phyloP scores from a whole-genome alignment of 441 rosid species.

The Syzygium malaccense region DNA sequence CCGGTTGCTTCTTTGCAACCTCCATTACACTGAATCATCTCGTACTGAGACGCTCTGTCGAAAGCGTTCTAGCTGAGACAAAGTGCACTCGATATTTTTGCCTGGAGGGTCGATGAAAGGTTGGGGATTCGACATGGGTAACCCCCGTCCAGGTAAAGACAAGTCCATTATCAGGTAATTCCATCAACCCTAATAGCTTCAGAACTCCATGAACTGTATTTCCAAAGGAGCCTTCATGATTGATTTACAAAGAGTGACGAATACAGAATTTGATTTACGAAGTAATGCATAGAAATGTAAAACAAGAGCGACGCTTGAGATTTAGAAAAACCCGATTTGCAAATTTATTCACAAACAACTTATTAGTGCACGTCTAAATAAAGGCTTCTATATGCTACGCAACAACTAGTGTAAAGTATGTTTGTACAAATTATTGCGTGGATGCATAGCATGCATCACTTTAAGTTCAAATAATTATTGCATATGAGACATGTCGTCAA shows the following conservation, averaged over 20 bases:
- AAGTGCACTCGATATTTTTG: neutral
- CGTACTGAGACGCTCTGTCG: neutral
- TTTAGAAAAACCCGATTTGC: neutral
- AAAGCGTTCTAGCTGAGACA: neutral
- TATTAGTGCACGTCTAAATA: neutral
- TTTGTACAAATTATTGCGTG: neutral
- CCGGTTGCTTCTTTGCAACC: neutral
- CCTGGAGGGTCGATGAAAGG: neutral
- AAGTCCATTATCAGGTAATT: neutral
- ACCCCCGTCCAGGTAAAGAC: neutral
- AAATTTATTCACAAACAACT: neutral
- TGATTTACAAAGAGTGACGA: neutral
- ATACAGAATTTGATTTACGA: neutral
- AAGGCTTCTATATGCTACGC: neutral
- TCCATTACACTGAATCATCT: neutral
- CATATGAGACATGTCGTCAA: neutral
- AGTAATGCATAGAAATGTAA: neutral
- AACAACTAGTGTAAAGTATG: neutral
- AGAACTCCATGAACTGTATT: neutral
- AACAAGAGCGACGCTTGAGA: neutral
- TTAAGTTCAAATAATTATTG: neutral
- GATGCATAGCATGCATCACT: neutral
- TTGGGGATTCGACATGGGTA: neutral
- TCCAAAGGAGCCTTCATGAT: neutral
- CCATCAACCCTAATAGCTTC: neutral